These are phyloP conservation scores for Phanerochaete sordida DNA, from an alignment of 768 basidiomycete species.

Conservation along the genomic window DNA sequence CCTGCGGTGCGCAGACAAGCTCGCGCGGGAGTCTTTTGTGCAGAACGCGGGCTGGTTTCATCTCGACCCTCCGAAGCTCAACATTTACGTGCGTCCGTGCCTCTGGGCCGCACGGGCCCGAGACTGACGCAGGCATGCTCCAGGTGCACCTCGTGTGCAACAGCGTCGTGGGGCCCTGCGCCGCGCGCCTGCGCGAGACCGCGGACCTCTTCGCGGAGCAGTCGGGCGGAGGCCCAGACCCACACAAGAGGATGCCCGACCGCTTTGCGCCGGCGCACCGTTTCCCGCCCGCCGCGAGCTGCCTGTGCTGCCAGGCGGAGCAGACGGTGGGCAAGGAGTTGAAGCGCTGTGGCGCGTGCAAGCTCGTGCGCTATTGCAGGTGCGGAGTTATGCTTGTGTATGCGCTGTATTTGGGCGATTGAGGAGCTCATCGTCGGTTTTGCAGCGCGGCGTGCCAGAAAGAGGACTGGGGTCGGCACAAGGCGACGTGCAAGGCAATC, in stretches of 20 bases:
- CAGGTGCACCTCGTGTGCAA: conserved; percentile 18
- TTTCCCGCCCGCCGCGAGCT: conserved; percentile 16
- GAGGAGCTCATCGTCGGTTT: background rate
- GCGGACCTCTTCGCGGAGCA: background rate
- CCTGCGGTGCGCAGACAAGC: conserved; percentile 3
- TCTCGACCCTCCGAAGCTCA: conserved; percentile 9
- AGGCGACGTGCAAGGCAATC: conserved; percentile 11
- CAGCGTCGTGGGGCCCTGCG: conserved; percentile 6
- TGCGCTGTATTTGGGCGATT: background rate
- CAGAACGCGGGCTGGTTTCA: conserved; percentile 8
- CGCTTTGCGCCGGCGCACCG: background rate
- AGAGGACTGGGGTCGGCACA: conserved; percentile 16
- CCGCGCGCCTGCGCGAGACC: background rate
- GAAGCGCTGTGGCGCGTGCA: conserved; percentile 12
- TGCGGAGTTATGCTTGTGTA: background rate
- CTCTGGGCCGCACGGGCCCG: background rate
- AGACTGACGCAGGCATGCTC: background rate
- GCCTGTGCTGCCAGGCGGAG: conserved; percentile 12
- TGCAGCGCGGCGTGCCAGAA: conserved; percentile 13
- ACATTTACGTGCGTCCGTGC: conserved; percentile 10
- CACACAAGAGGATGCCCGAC: background rate
- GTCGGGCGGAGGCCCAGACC: background rate
- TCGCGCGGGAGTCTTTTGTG: conserved; percentile 13
- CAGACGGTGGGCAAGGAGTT: conserved; percentile 1
- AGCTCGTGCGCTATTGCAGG: conserved; percentile 9